Percentiles rank a stretch among this genome's conserved stretches.
Evolutionary conservation across 176 grass and related monocot genomes (phyloP).

Genomic region (Oryza brachyantha): DNA sequence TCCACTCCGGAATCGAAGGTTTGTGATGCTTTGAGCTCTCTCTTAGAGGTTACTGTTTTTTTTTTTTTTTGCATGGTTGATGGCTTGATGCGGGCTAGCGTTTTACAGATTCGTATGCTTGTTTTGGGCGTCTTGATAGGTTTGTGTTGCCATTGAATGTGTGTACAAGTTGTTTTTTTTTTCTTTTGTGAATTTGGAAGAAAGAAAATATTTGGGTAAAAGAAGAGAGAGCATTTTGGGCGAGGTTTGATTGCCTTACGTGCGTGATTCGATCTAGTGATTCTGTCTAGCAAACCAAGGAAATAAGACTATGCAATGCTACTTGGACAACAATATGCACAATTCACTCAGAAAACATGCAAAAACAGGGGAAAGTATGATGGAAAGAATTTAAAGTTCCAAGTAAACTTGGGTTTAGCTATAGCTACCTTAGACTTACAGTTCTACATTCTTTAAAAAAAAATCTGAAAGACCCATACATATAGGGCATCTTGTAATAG

Average conservation of each 20-base stretch:
- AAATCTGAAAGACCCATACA: neutral
- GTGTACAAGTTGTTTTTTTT: neutral
- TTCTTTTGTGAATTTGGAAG: neutral
- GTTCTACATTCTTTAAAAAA: neutral
- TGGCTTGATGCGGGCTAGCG: neutral
- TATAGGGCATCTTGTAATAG: neutral
- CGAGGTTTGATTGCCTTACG: too few species aligned
- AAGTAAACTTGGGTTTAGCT: neutral
- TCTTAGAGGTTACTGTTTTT: neutral
- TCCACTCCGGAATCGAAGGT: constrained; percentile 88
- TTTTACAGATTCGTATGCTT: neutral
- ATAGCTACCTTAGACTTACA: neutral
- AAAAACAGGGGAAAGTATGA: neutral
- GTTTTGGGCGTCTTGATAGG: neutral
- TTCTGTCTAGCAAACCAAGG: neutral
- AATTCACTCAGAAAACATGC: neutral
- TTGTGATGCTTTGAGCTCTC: too few species aligned
- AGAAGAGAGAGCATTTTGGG: neutral
- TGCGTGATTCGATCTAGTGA: neutral
- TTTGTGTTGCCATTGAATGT: neutral
- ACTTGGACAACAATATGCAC: neutral
- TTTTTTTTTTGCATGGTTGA: neutral
- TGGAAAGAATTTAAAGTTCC: neutral
- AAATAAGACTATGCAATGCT: neutral
- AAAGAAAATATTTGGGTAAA: neutral